Percentiles rank a stretch among this genome's conserved stretches.
These are phyloP conservation scores for Pythium diclinum DNA, from an alignment of 352 stramenopile genomes.

Conservation along the genomic window DNA sequence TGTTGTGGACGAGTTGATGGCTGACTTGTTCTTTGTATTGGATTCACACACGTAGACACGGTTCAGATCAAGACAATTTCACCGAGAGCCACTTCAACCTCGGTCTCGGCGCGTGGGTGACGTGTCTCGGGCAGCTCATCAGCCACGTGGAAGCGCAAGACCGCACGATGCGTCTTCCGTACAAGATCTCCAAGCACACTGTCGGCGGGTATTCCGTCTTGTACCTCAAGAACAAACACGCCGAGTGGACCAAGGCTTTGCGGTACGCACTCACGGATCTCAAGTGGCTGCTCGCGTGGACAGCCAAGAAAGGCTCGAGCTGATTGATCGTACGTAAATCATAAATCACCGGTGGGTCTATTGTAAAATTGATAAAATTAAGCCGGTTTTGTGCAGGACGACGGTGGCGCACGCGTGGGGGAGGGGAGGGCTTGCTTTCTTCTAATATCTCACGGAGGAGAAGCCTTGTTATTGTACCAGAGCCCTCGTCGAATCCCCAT, in stretches of 20 bases:
- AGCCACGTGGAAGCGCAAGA: slow-evolving; percentile 53
- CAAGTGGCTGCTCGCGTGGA: slow-evolving; percentile 78
- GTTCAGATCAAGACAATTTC: slow-evolving; percentile 82
- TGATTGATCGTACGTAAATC: not conserved
- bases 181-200: slow-evolving; percentile 75
- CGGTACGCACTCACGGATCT: slow-evolving; percentile 44
- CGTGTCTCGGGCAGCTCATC: slow-evolving; percentile 70
- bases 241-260: slow-evolving; percentile 74
- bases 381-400: not conserved
- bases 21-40: slow-evolving; percentile 23
- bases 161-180: slow-evolving; percentile 61
- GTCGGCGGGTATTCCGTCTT: slow-evolving; percentile 69
- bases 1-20: not conserved
- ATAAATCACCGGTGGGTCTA: slow-evolving; percentile 6
- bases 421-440: not conserved
- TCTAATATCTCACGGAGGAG: slow-evolving; percentile 3
- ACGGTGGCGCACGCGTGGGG: not conserved
- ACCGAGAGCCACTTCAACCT: slow-evolving; percentile 85
- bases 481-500: not conserved
- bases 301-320: slow-evolving; percentile 24
- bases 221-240: slow-evolving; percentile 79
- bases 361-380: slow-evolving; percentile 9
- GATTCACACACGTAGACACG: slow-evolving; percentile 45
- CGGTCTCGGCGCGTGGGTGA: slow-evolving; percentile 75
- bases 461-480: slow-evolving; percentile 2